phyloP scores from a whole-genome alignment of 306 rosid species.

The cucumber (Cucumis sativus) region Cucumber_9930_V3 NC_026659.2:3110001-3110500 shows the following conservation, averaged over 20 bases:
- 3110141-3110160: neutral
- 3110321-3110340: constrained; percentile 11
- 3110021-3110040: neutral
- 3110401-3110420: constrained; percentile 58
- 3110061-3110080: neutral
- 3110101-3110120: neutral
- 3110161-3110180: neutral
- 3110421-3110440: constrained; percentile 76
- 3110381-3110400: constrained; percentile 50
- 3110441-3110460: constrained; percentile 80
- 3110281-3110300: constrained; percentile 41
- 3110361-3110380: constrained; percentile 33
- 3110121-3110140: neutral
- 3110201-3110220: too few species aligned
- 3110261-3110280: constrained; percentile 48
- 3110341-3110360: constrained; percentile 16
- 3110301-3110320: constrained; percentile 18
- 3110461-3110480: constrained; percentile 38
- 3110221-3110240: neutral
- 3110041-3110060: neutral
- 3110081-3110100: neutral
- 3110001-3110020: constrained; percentile 28
- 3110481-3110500: constrained; percentile 48
- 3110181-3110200: neutral
- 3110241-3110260: neutral